Percentiles rank a stretch among this genome's conserved stretches.
These are phyloP conservation scores for Claviceps fusiformis DNA, from an alignment of 2,329 filamentous ascomycete genomes.

Conservation along the genomic window DNA sequence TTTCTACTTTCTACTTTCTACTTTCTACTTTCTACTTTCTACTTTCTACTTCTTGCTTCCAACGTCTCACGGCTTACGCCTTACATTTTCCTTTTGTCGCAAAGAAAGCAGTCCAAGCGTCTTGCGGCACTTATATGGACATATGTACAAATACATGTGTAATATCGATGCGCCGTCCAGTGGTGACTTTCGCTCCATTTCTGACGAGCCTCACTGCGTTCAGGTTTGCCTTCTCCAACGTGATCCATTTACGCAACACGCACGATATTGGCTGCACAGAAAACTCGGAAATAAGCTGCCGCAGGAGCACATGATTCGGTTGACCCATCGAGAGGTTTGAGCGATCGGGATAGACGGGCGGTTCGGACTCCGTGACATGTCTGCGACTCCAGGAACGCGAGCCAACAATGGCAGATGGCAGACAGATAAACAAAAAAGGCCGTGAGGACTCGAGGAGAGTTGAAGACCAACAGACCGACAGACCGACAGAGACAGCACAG, in stretches of 20 bases:
- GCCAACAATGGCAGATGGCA: too few relatives aligned
- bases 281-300: too few relatives aligned
- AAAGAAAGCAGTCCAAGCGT: neutral
- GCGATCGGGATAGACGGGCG: neutral
- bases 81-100: neutral
- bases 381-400: neutral
- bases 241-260: too few relatives aligned
- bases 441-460: neutral
- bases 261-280: too few relatives aligned
- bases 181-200: too few relatives aligned
- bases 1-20: too few relatives aligned
- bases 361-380: neutral
- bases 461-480: neutral
- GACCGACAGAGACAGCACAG: neutral
- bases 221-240: too few relatives aligned
- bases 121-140: neutral
- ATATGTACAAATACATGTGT: too few relatives aligned
- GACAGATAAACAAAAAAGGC: neutral
- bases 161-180: too few relatives aligned
- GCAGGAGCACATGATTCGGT: neutral
- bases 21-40: too few relatives aligned
- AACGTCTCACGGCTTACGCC: neutral
- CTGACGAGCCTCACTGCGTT: too few relatives aligned
- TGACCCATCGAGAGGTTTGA: neutral
- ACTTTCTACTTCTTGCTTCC: neutral